Percentiles rank a stretch among this genome's conserved stretches.
Conservation (phyloP, 345 rosid genomes). For the Acer yangbiense region DNA sequence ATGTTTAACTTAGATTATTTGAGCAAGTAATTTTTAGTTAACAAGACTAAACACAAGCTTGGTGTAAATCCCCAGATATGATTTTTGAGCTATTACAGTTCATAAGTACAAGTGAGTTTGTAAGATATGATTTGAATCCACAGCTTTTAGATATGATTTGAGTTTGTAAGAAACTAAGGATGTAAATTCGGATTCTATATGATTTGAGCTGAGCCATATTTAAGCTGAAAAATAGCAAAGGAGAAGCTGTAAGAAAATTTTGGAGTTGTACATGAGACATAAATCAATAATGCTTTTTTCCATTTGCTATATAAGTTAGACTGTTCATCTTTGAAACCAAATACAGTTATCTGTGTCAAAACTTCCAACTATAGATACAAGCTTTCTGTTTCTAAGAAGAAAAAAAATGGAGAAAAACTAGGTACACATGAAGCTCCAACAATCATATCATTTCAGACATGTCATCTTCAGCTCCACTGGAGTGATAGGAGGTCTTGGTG, state of each 20-base stretch:
- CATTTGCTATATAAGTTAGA: neutral
- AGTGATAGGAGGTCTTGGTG: conserved; percentile 51
- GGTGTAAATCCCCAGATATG: too few relatives aligned
- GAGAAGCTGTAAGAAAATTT: neutral
- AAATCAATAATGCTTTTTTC: neutral
- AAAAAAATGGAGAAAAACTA: neutral
- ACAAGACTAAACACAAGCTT: too few relatives aligned
- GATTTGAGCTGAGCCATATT: too few relatives aligned
- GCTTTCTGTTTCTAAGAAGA: neutral
- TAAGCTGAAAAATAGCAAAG: neutral
- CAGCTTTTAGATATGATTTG: too few relatives aligned
- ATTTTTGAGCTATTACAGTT: too few relatives aligned
- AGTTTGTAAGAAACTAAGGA: too few relatives aligned
- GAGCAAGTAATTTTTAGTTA: too few relatives aligned
- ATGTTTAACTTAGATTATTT: too few relatives aligned
- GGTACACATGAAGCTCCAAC: too few relatives aligned
- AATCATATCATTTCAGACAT: conserved; percentile 55
- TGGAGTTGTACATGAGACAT: neutral
- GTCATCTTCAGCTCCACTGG: conserved; percentile 71
- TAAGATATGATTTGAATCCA: too few relatives aligned
- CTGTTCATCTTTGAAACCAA: neutral
- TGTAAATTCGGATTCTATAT: too few relatives aligned
- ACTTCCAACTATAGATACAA: neutral
- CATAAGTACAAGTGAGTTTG: too few relatives aligned
- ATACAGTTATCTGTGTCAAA: neutral